Evolutionary conservation across 2,329 filamentous ascomycete species (phyloP), one percentile per base, ranked within the genome.

Genomic region (Lecanoromycetidae sp.): DNA sequence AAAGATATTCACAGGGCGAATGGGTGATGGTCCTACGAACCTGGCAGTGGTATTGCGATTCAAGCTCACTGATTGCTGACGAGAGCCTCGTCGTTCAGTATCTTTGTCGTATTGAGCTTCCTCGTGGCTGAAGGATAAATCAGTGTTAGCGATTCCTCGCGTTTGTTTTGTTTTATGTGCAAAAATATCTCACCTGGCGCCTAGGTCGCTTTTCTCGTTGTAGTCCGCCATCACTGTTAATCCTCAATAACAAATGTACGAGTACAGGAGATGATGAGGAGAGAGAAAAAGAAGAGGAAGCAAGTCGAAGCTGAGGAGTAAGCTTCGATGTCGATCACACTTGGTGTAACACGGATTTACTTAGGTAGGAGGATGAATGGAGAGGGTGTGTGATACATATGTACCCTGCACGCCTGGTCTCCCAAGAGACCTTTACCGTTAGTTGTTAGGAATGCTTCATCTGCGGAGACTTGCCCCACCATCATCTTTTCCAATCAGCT

Each of bases 21-120:
- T 10, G 10, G 2, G 17, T 23, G 38, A 35, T 33, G 33, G 25
- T 22, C 41, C n/a, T 15, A 30, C 48, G 15, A 20, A 54, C 52
- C 51, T 46, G 25, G 52, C 52, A 15, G 52, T 54, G 26, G 49
- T 36, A 29, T 54, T 54, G 15, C 47, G 46, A n/a, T 51, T 54
- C 42, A 53, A 37, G 30, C 43, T 49, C 19, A 54, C 52, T 4
- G 52, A 53, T 6, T 51, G 40, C 25, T 43, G 42, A 26, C 50
- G 51, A 32, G 32, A 43, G 30, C 51, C 52, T 17, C 25, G 36
- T 34, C 49, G 22, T n/a, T 38, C 38, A 19, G 35, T 19, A 30
- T 39, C 39, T 23, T 44, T 37, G 20, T 46, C 26, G 20, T 39
- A 36, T 9, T 34, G 19, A 8, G 9, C 44, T 27, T 48, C 46